Percentiles rank a stretch among this genome's conserved stretches.
Conservation (phyloP, 2,329 filamentous ascomycete species). For the Aspergillus ochraceoroseus region DNA sequence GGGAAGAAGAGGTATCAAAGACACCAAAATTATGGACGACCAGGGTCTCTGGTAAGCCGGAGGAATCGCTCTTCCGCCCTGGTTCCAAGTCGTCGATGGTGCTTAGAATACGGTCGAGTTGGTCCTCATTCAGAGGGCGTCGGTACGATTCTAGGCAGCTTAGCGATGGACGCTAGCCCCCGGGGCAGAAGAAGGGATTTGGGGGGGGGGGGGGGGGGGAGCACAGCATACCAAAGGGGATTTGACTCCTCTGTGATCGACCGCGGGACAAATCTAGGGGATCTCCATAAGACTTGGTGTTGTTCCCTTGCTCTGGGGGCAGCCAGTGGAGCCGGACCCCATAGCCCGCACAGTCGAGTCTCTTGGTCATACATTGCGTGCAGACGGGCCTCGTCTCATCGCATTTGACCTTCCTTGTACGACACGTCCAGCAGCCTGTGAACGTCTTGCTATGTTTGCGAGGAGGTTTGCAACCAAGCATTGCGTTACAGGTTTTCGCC, state of each 20-base stretch:
- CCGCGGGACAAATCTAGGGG: not conserved
- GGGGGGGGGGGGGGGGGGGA: no score
- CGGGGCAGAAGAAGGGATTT: no score
- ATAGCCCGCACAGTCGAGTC: not conserved
- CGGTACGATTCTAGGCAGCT: no score
- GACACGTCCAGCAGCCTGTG: conserved; percentile 27
- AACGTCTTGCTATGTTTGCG: conserved; percentile 25
- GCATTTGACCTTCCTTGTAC: conserved; percentile 23
- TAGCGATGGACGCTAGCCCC: no score
- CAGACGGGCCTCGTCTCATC: conserved; percentile 13
- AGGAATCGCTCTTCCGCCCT: not conserved
- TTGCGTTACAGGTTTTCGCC: no score
- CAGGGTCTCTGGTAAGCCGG: no score
- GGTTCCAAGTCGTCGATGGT: not conserved
- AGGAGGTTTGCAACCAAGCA: no score
- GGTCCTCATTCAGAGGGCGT: no score
- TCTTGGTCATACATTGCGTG: not conserved
- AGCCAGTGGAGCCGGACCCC: conserved; percentile 2
- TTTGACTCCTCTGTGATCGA: not conserved
- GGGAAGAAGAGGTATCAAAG: not conserved
- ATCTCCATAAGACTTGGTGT: not conserved
- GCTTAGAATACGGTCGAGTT: not conserved
- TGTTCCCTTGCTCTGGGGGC: not conserved
- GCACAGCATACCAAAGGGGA: not conserved
- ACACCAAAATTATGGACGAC: conserved; percentile 4